Conservation (phyloP, 257 asterid species). For the Nicotiana tabacum region DNA sequence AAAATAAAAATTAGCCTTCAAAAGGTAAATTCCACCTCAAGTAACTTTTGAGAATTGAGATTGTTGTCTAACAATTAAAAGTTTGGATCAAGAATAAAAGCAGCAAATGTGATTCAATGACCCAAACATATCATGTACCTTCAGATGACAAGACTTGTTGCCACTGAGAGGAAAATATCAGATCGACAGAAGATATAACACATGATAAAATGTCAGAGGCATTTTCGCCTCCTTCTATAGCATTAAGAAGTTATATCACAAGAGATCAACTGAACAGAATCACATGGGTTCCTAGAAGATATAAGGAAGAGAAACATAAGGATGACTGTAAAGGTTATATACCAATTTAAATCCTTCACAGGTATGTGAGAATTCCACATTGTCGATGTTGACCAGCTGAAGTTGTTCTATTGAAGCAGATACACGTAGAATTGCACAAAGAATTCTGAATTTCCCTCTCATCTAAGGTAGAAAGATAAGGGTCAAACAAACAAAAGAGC, state of each 20-base stretch:
- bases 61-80: not conserved
- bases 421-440: constrained; percentile 58
- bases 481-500: not conserved
- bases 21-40: not conserved
- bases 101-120: not conserved
- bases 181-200: not conserved
- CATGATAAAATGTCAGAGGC: not conserved
- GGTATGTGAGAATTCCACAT: constrained; percentile 30
- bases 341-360: constrained; percentile 63
- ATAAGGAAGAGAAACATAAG: not conserved
- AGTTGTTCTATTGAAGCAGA: constrained; percentile 45
- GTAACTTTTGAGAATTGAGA: not conserved
- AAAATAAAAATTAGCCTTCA: not conserved
- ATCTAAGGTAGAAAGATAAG: constrained; percentile 25
- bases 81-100: not conserved
- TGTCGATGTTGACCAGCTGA: constrained; percentile 27
- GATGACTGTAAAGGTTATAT: constrained; percentile 12
- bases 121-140: not conserved
- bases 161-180: not conserved
- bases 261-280: not conserved
- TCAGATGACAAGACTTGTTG: not conserved
- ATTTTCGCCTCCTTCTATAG: not conserved
- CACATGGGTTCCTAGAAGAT: not conserved
- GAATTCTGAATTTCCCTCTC: constrained; percentile 52
- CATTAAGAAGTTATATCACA: not conserved